Conservation (phyloP, 345 rosid species). For the Abelmoschus esculentus region DNA sequence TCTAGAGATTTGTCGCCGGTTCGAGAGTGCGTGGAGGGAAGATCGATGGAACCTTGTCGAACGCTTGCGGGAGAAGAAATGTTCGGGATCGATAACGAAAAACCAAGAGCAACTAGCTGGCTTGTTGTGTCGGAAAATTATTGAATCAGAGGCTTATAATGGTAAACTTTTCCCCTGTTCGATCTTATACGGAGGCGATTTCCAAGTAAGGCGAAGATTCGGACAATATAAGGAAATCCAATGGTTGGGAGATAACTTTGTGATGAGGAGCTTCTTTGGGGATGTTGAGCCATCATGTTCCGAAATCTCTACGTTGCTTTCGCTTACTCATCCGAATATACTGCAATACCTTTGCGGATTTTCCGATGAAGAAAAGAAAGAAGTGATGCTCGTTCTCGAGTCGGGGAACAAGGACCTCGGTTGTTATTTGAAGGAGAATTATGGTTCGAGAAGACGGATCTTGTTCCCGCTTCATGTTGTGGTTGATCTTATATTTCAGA, state of each 20-base stretch:
- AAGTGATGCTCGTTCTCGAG: slow-evolving; percentile 70
- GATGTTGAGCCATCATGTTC: slow-evolving; percentile 29
- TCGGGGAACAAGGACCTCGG: slow-evolving; percentile 66
- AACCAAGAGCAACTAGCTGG: slow-evolving; percentile 59
- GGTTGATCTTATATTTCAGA: slow-evolving; percentile 78
- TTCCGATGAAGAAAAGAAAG: slow-evolving; percentile 73
- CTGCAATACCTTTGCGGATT: slow-evolving; percentile 70
- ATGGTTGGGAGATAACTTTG: slow-evolving; percentile 79
- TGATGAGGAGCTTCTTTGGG: slow-evolving; percentile 52
- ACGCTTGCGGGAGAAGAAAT: slow-evolving; percentile 48
- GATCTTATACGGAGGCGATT: slow-evolving; percentile 58
- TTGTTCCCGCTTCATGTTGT: slow-evolving; percentile 57
- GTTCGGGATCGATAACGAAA: slow-evolving; percentile 35
- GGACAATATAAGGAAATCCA: slow-evolving; percentile 77
- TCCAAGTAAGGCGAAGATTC: slow-evolving; percentile 58
- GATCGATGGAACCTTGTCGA: slow-evolving; percentile 71
- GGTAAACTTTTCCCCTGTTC: slow-evolving; percentile 58
- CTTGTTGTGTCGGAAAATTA: slow-evolving; percentile 50
- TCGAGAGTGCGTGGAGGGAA: slow-evolving; percentile 67
- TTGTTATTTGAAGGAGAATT: slow-evolving; percentile 32
- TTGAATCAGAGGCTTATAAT: slow-evolving; percentile 29
- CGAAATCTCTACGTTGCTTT: slow-evolving; percentile 56
- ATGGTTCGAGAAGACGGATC: slow-evolving; percentile 52
- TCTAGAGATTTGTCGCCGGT: slow-evolving; percentile 35
- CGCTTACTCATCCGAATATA: slow-evolving; percentile 63